Conservation (phyloP, 257 asterid species). For the Plantago major region DNA sequence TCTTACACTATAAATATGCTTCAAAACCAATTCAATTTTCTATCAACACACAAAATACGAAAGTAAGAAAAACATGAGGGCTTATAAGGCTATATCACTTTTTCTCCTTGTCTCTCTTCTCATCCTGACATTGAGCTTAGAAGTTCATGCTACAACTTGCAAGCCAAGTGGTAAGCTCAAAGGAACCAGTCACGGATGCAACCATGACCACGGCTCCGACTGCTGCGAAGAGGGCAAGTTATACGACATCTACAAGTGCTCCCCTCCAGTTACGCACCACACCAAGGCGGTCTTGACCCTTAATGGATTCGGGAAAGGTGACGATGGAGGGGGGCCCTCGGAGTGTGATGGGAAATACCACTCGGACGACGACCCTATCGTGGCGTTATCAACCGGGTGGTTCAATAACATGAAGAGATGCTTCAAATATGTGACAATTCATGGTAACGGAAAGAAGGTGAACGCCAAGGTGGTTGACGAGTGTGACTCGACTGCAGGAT, state of each 20-base stretch:
- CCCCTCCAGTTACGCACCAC: slow-evolving; percentile 27
- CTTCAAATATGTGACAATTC: slow-evolving; percentile 22
- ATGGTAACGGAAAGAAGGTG: slow-evolving; percentile 36
- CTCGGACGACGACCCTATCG: slow-evolving; percentile 32
- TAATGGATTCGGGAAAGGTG: slow-evolving; percentile 35
- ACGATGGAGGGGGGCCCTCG: slow-evolving; percentile 39
- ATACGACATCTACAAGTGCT: slow-evolving; percentile 36
- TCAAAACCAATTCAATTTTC: background rate
- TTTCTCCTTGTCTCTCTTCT: slow-evolving; percentile 1
- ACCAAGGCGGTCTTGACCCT: slow-evolving; percentile 35
- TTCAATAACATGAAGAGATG: slow-evolving; percentile 34
- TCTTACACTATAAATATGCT: slow-evolving; percentile 6
- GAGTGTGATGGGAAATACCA: slow-evolving; percentile 38
- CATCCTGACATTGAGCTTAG: background rate
- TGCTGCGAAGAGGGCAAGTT: slow-evolving; percentile 31
- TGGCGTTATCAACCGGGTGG: slow-evolving; percentile 44
- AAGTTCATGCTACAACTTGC: slow-evolving; percentile 16
- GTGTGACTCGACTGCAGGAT: slow-evolving; percentile 45
- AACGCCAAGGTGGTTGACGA: slow-evolving; percentile 46
- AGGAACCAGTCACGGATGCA: slow-evolving; percentile 29
- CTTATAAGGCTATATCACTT: background rate
- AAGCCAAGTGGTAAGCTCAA: slow-evolving; percentile 32
- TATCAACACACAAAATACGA: background rate
- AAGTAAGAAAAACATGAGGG: slow-evolving; percentile 1
- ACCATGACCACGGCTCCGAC: slow-evolving; percentile 24